These are phyloP conservation scores for Camillea tinctor DNA, from an alignment of 2,329 filamentous ascomycete species.

Conservation along the genomic window DNA sequence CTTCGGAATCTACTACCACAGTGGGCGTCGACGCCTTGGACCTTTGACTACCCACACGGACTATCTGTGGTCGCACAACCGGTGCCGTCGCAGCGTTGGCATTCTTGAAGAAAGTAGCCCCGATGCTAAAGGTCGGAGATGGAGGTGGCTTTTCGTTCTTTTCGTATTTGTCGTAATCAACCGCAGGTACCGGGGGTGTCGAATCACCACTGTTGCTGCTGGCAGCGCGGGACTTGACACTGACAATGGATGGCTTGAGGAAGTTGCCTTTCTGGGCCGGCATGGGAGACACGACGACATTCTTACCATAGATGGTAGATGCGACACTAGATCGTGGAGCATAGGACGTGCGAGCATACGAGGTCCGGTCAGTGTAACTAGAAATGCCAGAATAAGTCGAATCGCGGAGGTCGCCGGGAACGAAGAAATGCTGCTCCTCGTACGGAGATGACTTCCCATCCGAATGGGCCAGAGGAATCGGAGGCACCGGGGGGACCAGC, in stretches of 20 bases:
- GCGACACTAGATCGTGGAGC: slow-evolving; percentile 73
- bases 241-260: slow-evolving; percentile 88
- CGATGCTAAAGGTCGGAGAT: slow-evolving; percentile 62
- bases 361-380: slow-evolving; percentile 59
- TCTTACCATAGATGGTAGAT: slow-evolving; percentile 91
- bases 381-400: slow-evolving; percentile 85
- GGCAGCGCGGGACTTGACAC: slow-evolving; percentile 71
- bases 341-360: slow-evolving; percentile 58
- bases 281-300: slow-evolving; percentile 74
- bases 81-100: slow-evolving; percentile 58
- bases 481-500: slow-evolving; percentile 88
- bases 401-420: slow-evolving; percentile 84
- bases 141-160: slow-evolving; percentile 39
- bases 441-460: slow-evolving; percentile 56
- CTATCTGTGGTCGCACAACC: slow-evolving; percentile 57
- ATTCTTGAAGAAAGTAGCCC: slow-evolving; percentile 66
- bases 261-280: slow-evolving; percentile 82
- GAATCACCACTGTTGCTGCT: slow-evolving; percentile 50
- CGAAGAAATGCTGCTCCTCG: slow-evolving; percentile 88
- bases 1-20: slow-evolving; percentile 21
- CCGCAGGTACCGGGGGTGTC: slow-evolving; percentile 70
- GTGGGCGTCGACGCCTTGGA: slow-evolving; percentile 16
- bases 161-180: slow-evolving; percentile 64
- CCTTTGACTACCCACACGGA: slow-evolving; percentile 52
- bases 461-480: slow-evolving; percentile 72